Evolutionary conservation across 306 rosid genomes (phyloP).

Genomic region (Dryas octopetala): DNA sequence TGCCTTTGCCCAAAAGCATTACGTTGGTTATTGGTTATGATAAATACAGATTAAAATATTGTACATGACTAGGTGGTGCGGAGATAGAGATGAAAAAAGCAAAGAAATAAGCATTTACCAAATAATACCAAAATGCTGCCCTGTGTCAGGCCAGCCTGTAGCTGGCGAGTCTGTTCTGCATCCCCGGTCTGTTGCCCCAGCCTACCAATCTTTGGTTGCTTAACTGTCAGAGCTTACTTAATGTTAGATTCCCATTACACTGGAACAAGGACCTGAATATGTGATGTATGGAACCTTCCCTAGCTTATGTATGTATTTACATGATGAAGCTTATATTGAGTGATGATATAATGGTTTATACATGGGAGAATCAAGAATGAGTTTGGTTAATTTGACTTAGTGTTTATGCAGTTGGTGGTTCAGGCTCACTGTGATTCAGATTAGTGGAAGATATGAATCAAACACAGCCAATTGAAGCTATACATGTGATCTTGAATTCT

Average conservation of each 20-base stretch:
- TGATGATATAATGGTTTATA: no score
- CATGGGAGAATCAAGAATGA: no score
- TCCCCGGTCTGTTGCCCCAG: neutral
- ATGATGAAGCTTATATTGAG: neutral
- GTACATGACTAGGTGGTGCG: neutral
- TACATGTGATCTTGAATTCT: neutral
- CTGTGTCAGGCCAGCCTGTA: neutral
- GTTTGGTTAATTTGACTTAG: no score
- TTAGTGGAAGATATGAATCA: neutral
- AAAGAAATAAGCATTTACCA: slow-evolving; percentile 6
- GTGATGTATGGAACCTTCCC: neutral
- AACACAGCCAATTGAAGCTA: neutral
- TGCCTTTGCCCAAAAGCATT: neutral
- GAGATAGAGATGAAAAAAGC: neutral
- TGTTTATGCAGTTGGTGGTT: no score
- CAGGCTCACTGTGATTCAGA: no score
- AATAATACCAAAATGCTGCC: neutral
- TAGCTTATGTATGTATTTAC: neutral
- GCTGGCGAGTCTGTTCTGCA: neutral
- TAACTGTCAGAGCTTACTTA: neutral
- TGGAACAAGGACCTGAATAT: no score
- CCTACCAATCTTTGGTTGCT: neutral
- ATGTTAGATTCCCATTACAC: no score
- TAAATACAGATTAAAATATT: neutral
- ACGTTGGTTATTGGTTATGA: neutral